phyloP scores from a whole-genome alignment of 306 rosid genomes.

The Sicyos edulis region DNA sequence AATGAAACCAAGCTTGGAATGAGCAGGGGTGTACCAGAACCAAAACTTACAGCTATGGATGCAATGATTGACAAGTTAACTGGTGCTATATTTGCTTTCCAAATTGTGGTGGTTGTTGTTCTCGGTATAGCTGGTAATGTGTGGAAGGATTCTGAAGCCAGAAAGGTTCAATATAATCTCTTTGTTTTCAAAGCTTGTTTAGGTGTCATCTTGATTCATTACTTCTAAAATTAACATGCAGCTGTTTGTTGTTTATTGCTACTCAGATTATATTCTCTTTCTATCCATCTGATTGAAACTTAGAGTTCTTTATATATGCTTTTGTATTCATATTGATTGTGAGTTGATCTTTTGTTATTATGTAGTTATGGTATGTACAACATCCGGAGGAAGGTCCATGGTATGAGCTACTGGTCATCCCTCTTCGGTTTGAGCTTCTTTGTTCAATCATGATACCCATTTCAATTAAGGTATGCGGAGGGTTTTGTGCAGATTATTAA shows the following conservation, averaged over 20 bases:
- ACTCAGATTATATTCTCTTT: not conserved
- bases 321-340: slow-evolving; percentile 8
- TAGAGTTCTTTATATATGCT: not conserved
- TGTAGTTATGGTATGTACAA: slow-evolving; percentile 87
- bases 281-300: not conserved
- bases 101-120: slow-evolving; percentile 93
- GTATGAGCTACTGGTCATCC: slow-evolving; percentile 89
- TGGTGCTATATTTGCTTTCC: slow-evolving; percentile 93
- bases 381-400: slow-evolving; percentile 89
- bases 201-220: too few relatives aligned
- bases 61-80: slow-evolving; percentile 98
- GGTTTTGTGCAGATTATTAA: not conserved
- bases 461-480: slow-evolving; percentile 80
- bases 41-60: slow-evolving; percentile 97
- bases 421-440: slow-evolving; percentile 94
- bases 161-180: slow-evolving; percentile 31
- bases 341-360: slow-evolving; percentile 8
- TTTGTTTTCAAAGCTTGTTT: too few relatives aligned
- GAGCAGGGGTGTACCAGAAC: slow-evolving; percentile 97
- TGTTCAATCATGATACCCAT: slow-evolving; percentile 99
- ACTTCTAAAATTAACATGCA: too few relatives aligned
- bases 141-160: slow-evolving; percentile 97
- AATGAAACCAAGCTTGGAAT: slow-evolving; percentile 98
- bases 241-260: too few relatives aligned
- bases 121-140: slow-evolving; percentile 94